Evolutionary conservation across 129 eudicot genomes (phyloP), one percentile per base, ranked within the genome.

Genomic region (Saposhnikovia divaricata): DNA sequence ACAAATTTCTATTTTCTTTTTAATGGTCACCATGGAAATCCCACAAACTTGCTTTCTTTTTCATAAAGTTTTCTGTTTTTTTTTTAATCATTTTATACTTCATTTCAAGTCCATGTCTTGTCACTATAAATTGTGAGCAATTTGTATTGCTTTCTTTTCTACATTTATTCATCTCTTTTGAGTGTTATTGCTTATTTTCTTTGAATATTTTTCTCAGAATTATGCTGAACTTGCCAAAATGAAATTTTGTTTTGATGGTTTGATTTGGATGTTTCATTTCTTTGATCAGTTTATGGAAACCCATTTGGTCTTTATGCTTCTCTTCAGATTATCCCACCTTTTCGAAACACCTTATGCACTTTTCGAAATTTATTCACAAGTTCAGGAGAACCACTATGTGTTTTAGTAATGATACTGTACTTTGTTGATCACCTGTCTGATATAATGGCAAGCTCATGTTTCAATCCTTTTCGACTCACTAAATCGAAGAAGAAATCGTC

Each of bases 11-110:
- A 68, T 68, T 68, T 68, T 68, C 73, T 68, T 68, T 68, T 68
- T 12, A 5, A 15, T 13, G 42, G 9, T 27, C 40, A 68, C 73
- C 73, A 68, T 68, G 73, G 73, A 68, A 68, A 68, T 68, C 73
- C 73, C 73, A 68, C 73, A 68, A 68, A 68, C 73, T 68, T 68
- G 39, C 73, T 31, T 68, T 68, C 73, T 68, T 68, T 68, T 68
- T 13, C n/a, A 5, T 27, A 66, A 66, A 66, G 72, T 66, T 31
- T 66, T 28, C 40, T 66, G 72, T 27, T 6, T 27, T 27, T 13
- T 66, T 12, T 31, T n/a, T n/a, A 6, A 28, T 66, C 40, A 28
- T 25, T 66, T 27, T 68, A 13, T 68, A 68, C 40, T 68, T 68
- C 31, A 68, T 68, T 68, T 68, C 73, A 28, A 34, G 73, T 68